Conservation (phyloP, 257 asterid species). For the Fraxinus cuspidata region DNA sequence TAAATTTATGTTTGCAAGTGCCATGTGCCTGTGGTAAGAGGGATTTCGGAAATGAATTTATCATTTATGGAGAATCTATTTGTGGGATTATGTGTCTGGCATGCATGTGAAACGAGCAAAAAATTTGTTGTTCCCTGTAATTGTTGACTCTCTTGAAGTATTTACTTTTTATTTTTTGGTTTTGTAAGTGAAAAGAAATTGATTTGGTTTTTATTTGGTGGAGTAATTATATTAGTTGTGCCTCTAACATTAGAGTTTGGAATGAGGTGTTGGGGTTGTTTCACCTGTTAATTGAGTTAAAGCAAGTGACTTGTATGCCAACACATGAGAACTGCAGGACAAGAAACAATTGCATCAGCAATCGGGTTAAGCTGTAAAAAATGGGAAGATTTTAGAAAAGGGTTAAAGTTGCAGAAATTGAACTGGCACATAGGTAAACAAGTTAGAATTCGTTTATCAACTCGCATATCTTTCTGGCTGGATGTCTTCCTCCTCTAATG, state of each 20-base stretch:
- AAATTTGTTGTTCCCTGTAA: background rate
- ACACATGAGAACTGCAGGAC: background rate
- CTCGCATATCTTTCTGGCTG: background rate
- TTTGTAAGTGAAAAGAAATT: background rate
- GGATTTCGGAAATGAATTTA: too few relatives aligned
- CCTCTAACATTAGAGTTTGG: background rate
- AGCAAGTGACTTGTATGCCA: background rate
- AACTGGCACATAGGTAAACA: slow-evolving; percentile 3
- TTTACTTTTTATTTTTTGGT: background rate
- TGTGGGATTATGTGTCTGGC: background rate
- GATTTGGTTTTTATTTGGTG: background rate
- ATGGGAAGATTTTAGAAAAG: background rate
- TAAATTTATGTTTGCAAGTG: background rate
- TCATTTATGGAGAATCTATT: too few relatives aligned
- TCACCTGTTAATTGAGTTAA: background rate
- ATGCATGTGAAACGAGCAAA: background rate
- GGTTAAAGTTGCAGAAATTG: background rate
- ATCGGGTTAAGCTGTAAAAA: slow-evolving; percentile 10
- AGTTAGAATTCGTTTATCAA: slow-evolving; percentile 4
- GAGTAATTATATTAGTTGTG: background rate
- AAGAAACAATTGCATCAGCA: background rate
- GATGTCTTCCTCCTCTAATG: background rate
- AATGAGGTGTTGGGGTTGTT: background rate
- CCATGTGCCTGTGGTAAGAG: background rate
- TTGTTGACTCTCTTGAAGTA: background rate